Base-by-base conservation (phyloP, 1,284 basidiomycete genomes). In the Taiwanofungus camphoratus region DNA sequence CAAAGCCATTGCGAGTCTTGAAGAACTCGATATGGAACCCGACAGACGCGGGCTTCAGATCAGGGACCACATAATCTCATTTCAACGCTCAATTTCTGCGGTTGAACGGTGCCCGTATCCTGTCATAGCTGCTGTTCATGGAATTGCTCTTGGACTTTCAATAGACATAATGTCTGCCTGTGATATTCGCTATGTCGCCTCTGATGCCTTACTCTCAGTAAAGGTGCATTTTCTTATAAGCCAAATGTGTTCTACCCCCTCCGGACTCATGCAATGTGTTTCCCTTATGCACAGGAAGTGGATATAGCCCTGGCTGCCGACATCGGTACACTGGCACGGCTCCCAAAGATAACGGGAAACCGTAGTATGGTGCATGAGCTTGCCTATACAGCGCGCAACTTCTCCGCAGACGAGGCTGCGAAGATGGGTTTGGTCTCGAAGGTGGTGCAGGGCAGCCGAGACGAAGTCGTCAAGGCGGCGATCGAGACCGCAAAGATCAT, bases 271-370 rank as follows among this genome's bases (percentile, higher is more conserved):
- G 32, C 16, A 12, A 8, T 16, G 6, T 36, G 16, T 9, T 36
- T 15, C 22, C 21, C 22, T 23, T 15, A 8, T 32, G 16, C 35
- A 16, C 58, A 91, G 88, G 92, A 97, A 74, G 87, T 92, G 6
- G 90, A 93, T 56, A 78, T 92, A 6, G 92, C 90, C 0, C 71
- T 96, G 1, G 92, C 92, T 2, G 88, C 93, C 2, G 93, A 96
- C 61, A 85, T 95, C 37, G 93, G 93, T 2, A 86, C 90, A 0
- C 75, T 98, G 12, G 89, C 93, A 24, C 80, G 87, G 30, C 70
- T 95, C 22, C 90, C 89, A 0, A 91, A 92, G 59, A 74, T 89
- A 34, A 77, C 80, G 0, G 89, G 82, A 1, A 94, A 92, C 65
- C 76, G 81, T 26, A 89, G 86, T 5, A 69, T 87, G n/a, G 69